These are phyloP conservation scores for Debaryomyces fabryi DNA, from an alignment of 1,139 yeast species.

Conservation along the genomic window DNA sequence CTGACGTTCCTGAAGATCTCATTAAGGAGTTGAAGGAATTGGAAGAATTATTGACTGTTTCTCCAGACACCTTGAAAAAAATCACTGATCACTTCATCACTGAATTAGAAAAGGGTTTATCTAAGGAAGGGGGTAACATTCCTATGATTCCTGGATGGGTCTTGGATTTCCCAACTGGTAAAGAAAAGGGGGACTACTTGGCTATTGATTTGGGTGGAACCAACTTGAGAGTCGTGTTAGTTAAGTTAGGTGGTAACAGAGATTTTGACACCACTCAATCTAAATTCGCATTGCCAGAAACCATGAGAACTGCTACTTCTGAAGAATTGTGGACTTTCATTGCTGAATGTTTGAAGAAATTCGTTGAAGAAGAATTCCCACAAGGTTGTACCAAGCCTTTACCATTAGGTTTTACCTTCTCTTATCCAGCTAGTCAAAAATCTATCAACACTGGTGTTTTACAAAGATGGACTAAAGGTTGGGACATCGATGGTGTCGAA, in stretches of 20 bases:
- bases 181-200: constrained; percentile 83
- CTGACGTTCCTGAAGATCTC: constrained; percentile 70
- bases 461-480: constrained; percentile 98
- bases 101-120: constrained; percentile 81
- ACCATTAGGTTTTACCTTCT: constrained; percentile 94
- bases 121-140: constrained; percentile 76
- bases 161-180: constrained; percentile 87
- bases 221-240: constrained; percentile 86
- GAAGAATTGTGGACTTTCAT: constrained; percentile 85
- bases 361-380: constrained; percentile 63
- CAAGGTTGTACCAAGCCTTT: constrained; percentile 55
- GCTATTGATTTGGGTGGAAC: constrained; percentile 98
- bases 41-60: constrained; percentile 66
- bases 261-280: constrained; percentile 83
- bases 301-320: constrained; percentile 75
- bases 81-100: constrained; percentile 62
- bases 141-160: constrained; percentile 99
- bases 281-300: constrained; percentile 73
- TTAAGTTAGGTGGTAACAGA: constrained; percentile 74
- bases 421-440: constrained; percentile 86
- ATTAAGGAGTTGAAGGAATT: constrained; percentile 59
- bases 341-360: constrained; percentile 74
- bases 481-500: constrained; percentile 91
- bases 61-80: constrained; percentile 58
- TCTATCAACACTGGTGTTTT: constrained; percentile 84